phyloP scores from a whole-genome alignment of 2,329 filamentous ascomycete genomes.

The Ascochyta clinopodiicola region DNA sequence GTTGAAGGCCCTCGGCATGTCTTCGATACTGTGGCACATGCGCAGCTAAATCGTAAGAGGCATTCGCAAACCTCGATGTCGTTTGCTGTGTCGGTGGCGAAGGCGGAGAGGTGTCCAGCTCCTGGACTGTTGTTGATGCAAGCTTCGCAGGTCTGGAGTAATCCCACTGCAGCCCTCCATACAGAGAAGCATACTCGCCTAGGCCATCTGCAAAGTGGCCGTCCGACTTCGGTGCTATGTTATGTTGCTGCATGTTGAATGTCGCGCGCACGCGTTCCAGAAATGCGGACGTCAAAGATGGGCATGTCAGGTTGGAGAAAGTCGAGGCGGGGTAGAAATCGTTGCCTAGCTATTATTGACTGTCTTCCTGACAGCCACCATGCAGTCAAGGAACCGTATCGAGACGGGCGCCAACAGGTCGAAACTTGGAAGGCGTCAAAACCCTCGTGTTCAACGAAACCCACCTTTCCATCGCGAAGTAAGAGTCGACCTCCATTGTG shows the following conservation, averaged over 20 bases:
- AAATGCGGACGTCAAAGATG: constrained; percentile 2
- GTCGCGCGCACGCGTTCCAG: neutral
- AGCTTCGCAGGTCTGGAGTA: constrained; percentile 1
- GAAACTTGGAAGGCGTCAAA: neutral
- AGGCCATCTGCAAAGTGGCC: constrained; percentile 7
- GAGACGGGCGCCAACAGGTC: neutral
- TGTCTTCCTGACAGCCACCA: constrained; percentile 1
- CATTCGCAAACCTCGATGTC: constrained; percentile 5
- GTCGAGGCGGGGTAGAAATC: constrained; percentile 3
- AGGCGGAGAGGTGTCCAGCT: constrained; percentile 4
- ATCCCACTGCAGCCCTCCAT: constrained; percentile 9
- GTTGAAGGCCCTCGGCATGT: constrained; percentile 20
- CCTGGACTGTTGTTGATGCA: constrained; percentile 7
- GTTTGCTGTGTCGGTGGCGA: neutral
- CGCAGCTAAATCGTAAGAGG: constrained; percentile 20
- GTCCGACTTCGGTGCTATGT: neutral
- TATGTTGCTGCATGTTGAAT: constrained; percentile 7
- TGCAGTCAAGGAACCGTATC: constrained; percentile 3
- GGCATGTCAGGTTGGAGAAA: constrained; percentile 1
- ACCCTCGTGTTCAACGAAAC: neutral
- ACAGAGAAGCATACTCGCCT: constrained; percentile 7
- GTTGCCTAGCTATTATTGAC: neutral
- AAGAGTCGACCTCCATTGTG: neutral
- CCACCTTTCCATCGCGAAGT: neutral
- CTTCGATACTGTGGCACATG: constrained; percentile 9